Evolutionary conservation across 192 early-diverging fungal species (phyloP).

Genomic region (Coemansia sp.): DNA sequence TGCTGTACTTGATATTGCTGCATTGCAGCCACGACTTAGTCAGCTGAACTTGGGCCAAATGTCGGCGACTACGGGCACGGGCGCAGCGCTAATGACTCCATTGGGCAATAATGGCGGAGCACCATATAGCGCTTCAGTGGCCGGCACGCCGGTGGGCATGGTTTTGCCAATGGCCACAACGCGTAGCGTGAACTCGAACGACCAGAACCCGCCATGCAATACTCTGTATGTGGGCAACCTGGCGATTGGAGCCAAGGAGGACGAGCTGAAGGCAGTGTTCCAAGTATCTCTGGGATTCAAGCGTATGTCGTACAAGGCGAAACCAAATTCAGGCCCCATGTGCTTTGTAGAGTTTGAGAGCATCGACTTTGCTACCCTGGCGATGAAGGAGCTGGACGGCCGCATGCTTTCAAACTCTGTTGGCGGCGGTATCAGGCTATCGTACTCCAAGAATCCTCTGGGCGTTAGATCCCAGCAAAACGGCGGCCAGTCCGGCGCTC

Average conservation of each 20-base stretch:
- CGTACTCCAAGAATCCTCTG: constrained; percentile 95
- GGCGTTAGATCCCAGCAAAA: constrained; percentile 69
- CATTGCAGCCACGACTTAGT: constrained; percentile 43
- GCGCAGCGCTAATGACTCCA: constrained; percentile 24
- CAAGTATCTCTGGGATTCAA: constrained; percentile 79
- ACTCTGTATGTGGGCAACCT: constrained; percentile 98
- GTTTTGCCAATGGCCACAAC: constrained; percentile 49
- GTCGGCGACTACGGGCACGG: constrained; percentile 28
- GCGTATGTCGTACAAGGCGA: constrained; percentile 80
- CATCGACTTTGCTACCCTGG: constrained; percentile 84
- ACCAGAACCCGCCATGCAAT: constrained; percentile 99
- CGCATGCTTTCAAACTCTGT: constrained; percentile 77
- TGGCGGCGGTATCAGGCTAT: constrained; percentile 92
- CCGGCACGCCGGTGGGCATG: constrained; percentile 35
- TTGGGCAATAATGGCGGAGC: constrained; percentile 31
- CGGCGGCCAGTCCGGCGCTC: too few species aligned
- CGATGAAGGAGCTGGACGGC: constrained; percentile 82
- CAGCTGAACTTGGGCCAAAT: constrained; percentile 39
- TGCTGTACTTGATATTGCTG: constrained; percentile 41
- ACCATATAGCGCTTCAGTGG: constrained; percentile 29
- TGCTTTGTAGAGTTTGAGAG: constrained; percentile 99
- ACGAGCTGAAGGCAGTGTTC: constrained; percentile 84
- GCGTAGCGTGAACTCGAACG: constrained; percentile 59
- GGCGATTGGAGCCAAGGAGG: constrained; percentile 80
- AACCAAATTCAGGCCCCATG: constrained; percentile 89